Conservation (phyloP, 768 basidiomycete species). For the Mycena leptocephala region DNA sequence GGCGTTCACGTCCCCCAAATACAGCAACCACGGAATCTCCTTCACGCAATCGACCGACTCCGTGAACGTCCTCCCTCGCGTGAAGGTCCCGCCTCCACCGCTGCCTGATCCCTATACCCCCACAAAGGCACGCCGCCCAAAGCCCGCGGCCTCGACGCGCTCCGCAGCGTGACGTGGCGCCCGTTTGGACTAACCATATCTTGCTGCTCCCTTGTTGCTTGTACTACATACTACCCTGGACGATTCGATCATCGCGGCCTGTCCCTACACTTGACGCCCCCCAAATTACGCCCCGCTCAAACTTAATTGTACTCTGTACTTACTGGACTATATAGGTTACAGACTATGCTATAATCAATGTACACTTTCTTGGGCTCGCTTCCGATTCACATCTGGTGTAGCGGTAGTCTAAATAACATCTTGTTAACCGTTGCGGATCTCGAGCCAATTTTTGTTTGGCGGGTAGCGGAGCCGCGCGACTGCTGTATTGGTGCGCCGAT, state of each 20-base stretch:
- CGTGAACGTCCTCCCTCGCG: slow-evolving; percentile 21
- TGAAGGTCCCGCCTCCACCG: slow-evolving; percentile 15
- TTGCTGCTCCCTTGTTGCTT: neutral
- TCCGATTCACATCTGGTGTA: neutral
- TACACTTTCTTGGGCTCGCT: slow-evolving; percentile 10
- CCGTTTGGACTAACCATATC: neutral
- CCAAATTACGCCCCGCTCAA: too few relatives aligned
- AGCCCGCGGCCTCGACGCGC: neutral
- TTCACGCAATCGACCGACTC: slow-evolving; percentile 41
- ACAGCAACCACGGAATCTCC: slow-evolving; percentile 47
- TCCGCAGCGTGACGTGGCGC: neutral
- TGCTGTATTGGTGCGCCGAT: too few relatives aligned
- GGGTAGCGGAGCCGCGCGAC: neutral
- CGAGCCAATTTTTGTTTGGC: neutral
- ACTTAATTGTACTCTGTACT: slow-evolving; percentile 15
- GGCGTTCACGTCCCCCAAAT: slow-evolving; percentile 49
- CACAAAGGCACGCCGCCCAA: neutral
- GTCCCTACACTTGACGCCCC: too few relatives aligned
- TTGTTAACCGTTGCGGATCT: neutral
- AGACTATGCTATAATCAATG: neutral
- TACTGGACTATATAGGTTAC: neutral
- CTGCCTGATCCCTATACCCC: neutral
- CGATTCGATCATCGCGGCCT: slow-evolving; percentile 30
- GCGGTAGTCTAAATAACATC: neutral
- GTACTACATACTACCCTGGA: neutral